These are phyloP conservation scores for Fonsecaea monophora DNA, from an alignment of 2,329 filamentous ascomycete genomes.

Conservation along the genomic window DNA sequence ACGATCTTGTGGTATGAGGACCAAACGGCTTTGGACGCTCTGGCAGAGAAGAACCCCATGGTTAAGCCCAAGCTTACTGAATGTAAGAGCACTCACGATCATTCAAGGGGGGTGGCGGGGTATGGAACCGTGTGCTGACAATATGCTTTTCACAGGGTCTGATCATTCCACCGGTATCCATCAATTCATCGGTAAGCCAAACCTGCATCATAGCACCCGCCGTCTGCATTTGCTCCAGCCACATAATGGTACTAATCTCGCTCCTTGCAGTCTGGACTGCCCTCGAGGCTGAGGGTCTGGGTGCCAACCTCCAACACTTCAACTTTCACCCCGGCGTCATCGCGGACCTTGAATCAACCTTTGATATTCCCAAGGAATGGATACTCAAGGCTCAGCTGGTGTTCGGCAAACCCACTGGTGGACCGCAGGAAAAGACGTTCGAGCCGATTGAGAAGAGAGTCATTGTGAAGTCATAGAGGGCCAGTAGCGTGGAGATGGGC, in stretches of 20 bases:
- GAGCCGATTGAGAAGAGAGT: conserved; percentile 36
- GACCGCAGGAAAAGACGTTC: conserved; percentile 31
- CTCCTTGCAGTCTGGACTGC: conserved; percentile 70
- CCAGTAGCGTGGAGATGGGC: background rate
- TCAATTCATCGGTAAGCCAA: conserved; percentile 51
- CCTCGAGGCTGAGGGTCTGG: conserved; percentile 81
- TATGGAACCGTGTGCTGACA: conserved; percentile 9
- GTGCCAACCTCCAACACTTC: conserved; percentile 92
- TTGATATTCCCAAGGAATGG: conserved; percentile 76
- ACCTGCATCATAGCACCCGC: background rate
- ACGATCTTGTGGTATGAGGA: conserved; percentile 90
- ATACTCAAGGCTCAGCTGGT: conserved; percentile 82
- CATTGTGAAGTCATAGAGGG: conserved; percentile 26
- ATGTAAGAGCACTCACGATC: conserved; percentile 47
- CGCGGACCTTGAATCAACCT: conserved; percentile 70
- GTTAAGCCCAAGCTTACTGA: conserved; percentile 80
- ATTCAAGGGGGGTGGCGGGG: background rate
- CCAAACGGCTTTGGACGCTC: conserved; percentile 67
- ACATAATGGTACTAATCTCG: background rate
- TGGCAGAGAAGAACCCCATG: conserved; percentile 60
- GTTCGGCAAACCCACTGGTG: conserved; percentile 63
- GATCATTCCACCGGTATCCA: conserved; percentile 81
- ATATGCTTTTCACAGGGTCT: conserved; percentile 57
- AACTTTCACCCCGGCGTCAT: conserved; percentile 75
- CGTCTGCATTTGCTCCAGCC: background rate